These are phyloP conservation scores for Tylopilus sp. DNA, from an alignment of 1,284 basidiomycete species.

Conservation along the genomic window DNA sequence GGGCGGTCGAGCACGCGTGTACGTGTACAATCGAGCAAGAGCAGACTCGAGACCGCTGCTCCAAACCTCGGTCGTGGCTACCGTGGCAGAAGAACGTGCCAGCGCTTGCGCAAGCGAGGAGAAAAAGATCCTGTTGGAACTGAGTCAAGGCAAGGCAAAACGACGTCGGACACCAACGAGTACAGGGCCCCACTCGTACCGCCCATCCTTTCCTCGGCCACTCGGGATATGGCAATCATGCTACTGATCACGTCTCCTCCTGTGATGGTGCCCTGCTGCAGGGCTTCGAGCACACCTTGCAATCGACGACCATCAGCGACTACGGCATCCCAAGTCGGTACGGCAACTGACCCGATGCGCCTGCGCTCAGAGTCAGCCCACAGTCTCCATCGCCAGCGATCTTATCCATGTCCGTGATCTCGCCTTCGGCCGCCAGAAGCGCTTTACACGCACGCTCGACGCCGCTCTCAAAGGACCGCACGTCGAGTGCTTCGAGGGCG, in stretches of 20 bases:
- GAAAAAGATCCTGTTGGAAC: constrained; percentile 74
- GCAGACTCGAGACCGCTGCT: constrained; percentile 59
- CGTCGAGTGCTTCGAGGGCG: constrained; percentile 44
- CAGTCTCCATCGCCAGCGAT: constrained; percentile 78
- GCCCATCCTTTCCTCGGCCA: constrained; percentile 86
- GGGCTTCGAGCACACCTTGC: constrained; percentile 47
- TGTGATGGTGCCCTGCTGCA: constrained; percentile 34
- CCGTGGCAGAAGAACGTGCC: constrained; percentile 40
- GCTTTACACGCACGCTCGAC: constrained; percentile 68
- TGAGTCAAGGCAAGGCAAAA: neutral
- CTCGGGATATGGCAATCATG: constrained; percentile 69
- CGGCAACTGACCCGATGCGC: constrained; percentile 47
- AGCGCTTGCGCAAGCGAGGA: constrained; percentile 81
- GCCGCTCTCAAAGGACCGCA: constrained; percentile 51
- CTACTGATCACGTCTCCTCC: constrained; percentile 58
- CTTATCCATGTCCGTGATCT: constrained; percentile 87
- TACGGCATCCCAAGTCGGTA: constrained; percentile 31
- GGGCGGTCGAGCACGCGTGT: constrained; percentile 86
- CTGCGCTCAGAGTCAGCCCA: constrained; percentile 81
- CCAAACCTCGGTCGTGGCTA: constrained; percentile 60
- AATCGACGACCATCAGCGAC: neutral
- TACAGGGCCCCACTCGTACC: constrained; percentile 92
- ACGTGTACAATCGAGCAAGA: constrained; percentile 74
- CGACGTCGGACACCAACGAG: constrained; percentile 54
- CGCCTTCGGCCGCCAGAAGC: constrained; percentile 77